Evolutionary conservation across 805 yeast genomes (phyloP).

Genomic region (Yarrowia deformans): DNA sequence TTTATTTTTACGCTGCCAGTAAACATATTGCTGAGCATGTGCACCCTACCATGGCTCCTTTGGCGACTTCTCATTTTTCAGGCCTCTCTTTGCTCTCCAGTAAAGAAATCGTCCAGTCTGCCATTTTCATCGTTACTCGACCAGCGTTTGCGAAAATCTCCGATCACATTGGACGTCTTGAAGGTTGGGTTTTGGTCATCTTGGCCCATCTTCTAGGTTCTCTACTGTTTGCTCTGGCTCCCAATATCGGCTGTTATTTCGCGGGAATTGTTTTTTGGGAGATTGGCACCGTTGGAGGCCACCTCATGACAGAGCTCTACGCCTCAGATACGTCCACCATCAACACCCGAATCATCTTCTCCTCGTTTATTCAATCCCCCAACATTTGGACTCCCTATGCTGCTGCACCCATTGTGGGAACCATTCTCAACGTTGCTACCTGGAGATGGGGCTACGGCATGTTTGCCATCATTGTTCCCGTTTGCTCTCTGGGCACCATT

Average conservation of each 20-base stretch:
- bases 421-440: constrained; percentile 51
- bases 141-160: constrained; percentile 24
- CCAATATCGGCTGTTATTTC: constrained; percentile 23
- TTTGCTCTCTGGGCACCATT: neutral
- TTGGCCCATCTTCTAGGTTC: constrained; percentile 6
- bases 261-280: constrained; percentile 16
- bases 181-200: constrained; percentile 4
- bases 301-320: constrained; percentile 27
- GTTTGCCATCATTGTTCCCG: constrained; percentile 56
- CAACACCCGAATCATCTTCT: constrained; percentile 5
- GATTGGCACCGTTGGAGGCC: constrained; percentile 27
- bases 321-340: constrained; percentile 24
- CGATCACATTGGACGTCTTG: constrained; percentile 26
- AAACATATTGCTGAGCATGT: constrained; percentile 19
- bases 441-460: constrained; percentile 64
- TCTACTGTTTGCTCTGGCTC: constrained; percentile 4
- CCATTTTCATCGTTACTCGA: constrained; percentile 18
- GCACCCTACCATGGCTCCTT: constrained; percentile 4
- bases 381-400: constrained; percentile 17
- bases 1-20: constrained; percentile 14
- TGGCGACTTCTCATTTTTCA: constrained; percentile 18
- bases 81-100: constrained; percentile 15
- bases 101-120: neutral
- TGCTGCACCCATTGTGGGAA: constrained; percentile 18
- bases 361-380: constrained; percentile 18